Percentiles rank a stretch among this genome's conserved stretches.
Evolutionary conservation across 805 yeast genomes (phyloP).

Genomic region (Saturnispora dispora): DNA sequence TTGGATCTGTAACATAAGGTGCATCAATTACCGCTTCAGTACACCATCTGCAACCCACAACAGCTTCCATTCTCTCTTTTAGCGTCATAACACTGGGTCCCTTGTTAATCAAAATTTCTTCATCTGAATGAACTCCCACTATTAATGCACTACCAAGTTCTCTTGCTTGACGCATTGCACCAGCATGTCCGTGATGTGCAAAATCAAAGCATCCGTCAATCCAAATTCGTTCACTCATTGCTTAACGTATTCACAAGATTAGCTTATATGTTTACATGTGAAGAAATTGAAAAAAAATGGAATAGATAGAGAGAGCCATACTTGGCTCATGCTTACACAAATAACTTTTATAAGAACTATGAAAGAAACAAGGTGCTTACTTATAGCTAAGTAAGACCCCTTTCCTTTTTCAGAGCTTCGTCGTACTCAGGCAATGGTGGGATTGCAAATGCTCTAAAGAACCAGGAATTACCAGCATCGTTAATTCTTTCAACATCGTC

Average conservation of each 20-base stretch:
- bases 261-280: neutral
- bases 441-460: constrained; percentile 19
- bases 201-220: constrained; percentile 97
- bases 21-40: constrained; percentile 63
- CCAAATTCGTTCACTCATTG: constrained; percentile 47
- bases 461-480: constrained; percentile 20
- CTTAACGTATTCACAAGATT: neutral
- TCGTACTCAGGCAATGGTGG: constrained; percentile 15
- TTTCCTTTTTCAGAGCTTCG: constrained; percentile 15
- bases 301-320: neutral
- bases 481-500: constrained; percentile 25
- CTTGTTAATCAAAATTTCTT: constrained; percentile 70
- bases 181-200: constrained; percentile 97
- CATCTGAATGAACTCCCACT: constrained; percentile 91
- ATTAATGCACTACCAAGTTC: constrained; percentile 65
- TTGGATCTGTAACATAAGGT: constrained; percentile 89
- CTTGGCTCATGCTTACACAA: neutral
- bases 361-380: too few relatives aligned
- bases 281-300: neutral
- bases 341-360: neutral
- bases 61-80: constrained; percentile 74
- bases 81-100: constrained; percentile 92
- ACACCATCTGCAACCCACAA: constrained; percentile 86
- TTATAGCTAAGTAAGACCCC: constrained; percentile 3
- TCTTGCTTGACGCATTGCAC: constrained; percentile 90